Base-by-base conservation (phyloP, 2,329 filamentous ascomycete genomes). In the Neofusicoccum ribis region DNA sequence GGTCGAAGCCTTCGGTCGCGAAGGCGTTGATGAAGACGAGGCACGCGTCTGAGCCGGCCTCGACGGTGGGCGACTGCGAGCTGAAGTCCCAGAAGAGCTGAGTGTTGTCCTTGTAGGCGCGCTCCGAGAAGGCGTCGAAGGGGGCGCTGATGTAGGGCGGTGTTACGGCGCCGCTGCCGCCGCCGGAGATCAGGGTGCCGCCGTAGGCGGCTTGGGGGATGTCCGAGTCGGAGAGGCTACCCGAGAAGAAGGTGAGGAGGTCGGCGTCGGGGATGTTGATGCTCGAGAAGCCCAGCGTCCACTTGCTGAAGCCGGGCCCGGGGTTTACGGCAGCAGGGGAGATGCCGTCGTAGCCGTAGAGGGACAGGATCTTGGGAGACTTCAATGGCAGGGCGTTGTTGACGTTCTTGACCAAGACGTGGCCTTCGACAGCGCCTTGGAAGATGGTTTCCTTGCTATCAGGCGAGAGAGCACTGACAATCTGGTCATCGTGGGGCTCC, bases 111-210 rank as follows among this genome's bases (percentile, higher is more conserved):
- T 84, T 80, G 63, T 87, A 81, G 75, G 91, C 91, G 0, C 82
- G 83, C 0, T 80, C 73, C 43, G 84, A 82, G 27, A 94, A 79
- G 1, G 89, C 89, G 52, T 89, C 85, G 43, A 86, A 83, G 0
- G 93, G 93, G 23, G 91, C 85, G 15, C 96, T 81, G 0, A 97
- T 83, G 72, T 96, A 96, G 1, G 91, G 90, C 67, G 93, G 94
- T 50, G 96, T 88, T 5, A 92, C 92, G 0, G 92, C 88, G 1
- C 93, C 93, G 3, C 91, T 95, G 15, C 93, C 94, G 93, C 93
- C 97, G 14, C 93, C 94, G 20, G 89, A 90, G 3, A 86, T 92
- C 2, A 97, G 82, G 0, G 92, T 96, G 27, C 54, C 54, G 41
- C 8, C 41, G 41, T 59, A 59, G 14, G 54, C 54, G 5, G 54